Evolutionary conservation across 164 flowering plant species (phyloP), one percentile per base, ranked within the genome.

Genomic region (Berberis vulgaris): DNA sequence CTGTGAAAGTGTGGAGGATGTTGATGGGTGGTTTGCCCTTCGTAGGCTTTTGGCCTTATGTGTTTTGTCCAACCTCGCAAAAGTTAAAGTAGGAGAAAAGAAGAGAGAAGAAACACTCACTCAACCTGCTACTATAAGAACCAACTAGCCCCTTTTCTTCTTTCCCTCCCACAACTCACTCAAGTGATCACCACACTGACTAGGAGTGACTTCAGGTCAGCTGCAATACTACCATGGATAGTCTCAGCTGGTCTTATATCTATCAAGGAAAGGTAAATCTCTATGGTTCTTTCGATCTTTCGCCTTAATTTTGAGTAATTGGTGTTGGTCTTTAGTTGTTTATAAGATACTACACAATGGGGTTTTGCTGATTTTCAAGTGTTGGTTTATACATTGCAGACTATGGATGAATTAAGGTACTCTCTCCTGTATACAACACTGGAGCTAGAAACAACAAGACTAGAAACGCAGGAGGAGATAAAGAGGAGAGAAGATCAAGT

Each of bases 391-490:
- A 26, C 26, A 26, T 26, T 66, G 45, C 83, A 93, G 98, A 78
- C 69, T 57, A 73, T 77, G 76, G 97, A 93, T 39, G 96, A 92
- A 65, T 72, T 89, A 13, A 80, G 74, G 66, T 79, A 84, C 13
- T 76, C 86, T 42, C 83, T 92, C 5, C 13, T 80, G 55, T 83
- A 63, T 73, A 74, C 89, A 3, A 82, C 83, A 5, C 55, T 86
- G 73, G 97, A 93, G 82, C 82, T 93, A 2, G 96, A 92, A 63
- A 78, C 82, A 54, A 88, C 91, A 10, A 82, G 76, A 57, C 11
- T 84, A 2, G 80, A 79, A 53, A 89, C 80, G 26, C 85, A 84
- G 57, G 91, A 89, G 64, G 96, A 93, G 80, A 71, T 90, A 9
- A 80, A 77, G 67, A 83, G 67, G 71, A 79, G 85, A 75, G 98